A percentile compares a stretch with the other conserved stretches of the same genome.
Conservation (phyloP, 257 asterid genomes). For the Rehmannia glutinosa region DNA sequence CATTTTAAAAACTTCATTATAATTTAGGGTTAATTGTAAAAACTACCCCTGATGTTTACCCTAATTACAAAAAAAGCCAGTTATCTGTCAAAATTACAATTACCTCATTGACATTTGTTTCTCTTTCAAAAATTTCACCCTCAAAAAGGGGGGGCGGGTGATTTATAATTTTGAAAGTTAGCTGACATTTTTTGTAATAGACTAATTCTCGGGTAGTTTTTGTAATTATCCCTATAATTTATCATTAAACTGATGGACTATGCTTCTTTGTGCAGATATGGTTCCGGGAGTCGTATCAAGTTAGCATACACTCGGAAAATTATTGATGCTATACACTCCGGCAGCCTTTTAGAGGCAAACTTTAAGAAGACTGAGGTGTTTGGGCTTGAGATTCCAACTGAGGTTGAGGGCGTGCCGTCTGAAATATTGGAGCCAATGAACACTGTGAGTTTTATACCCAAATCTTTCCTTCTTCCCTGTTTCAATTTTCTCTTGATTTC, state of each 20-base stretch:
- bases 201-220: too few relatives aligned
- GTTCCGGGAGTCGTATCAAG: slow-evolving; percentile 82
- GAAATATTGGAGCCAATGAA: slow-evolving; percentile 83
- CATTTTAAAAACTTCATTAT: too few relatives aligned
- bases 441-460: slow-evolving; percentile 61
- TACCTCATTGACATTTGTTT: too few relatives aligned
- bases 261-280: slow-evolving; percentile 48
- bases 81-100: too few relatives aligned
- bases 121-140: too few relatives aligned
- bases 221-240: neutral
- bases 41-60: neutral
- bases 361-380: slow-evolving; percentile 75
- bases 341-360: slow-evolving; percentile 57
- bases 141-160: too few relatives aligned
- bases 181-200: too few relatives aligned
- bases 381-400: slow-evolving; percentile 85
- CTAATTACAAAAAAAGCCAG: too few relatives aligned
- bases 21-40: too few relatives aligned
- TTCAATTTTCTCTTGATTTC: neutral
- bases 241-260: neutral
- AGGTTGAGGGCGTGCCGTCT: slow-evolving; percentile 81
- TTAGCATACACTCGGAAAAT: slow-evolving; percentile 87
- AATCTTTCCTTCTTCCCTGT: neutral
- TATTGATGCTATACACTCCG: slow-evolving; percentile 95
- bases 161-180: too few relatives aligned